Conservation (phyloP, 2,329 filamentous ascomycete genomes). For the Nothophoma quercina region DNA sequence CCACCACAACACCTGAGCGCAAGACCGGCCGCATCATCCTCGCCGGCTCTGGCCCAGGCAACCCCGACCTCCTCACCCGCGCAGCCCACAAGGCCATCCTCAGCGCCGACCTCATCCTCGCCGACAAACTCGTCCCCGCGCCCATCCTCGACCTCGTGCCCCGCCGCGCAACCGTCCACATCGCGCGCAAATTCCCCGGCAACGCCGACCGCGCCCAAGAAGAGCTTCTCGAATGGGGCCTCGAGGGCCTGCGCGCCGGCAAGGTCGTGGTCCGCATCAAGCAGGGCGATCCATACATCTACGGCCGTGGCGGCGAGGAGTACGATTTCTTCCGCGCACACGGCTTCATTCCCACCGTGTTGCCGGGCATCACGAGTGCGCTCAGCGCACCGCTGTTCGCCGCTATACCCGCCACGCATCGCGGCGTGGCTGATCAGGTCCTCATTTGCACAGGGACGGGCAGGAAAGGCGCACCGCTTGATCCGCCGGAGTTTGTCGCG, state of each 20-base stretch:
- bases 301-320: constrained; percentile 93
- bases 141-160: constrained; percentile 89
- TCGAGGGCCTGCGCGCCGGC: constrained; percentile 72
- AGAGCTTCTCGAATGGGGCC: constrained; percentile 81
- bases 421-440: constrained; percentile 89
- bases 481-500: constrained; percentile 79
- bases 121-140: constrained; percentile 85
- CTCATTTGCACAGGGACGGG: constrained; percentile 97
- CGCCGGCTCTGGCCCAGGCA: constrained; percentile 89
- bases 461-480: constrained; percentile 81
- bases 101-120: constrained; percentile 78
- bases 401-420: constrained; percentile 84
- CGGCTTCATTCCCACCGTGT: constrained; percentile 74
- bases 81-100: constrained; percentile 80
- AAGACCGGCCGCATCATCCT: constrained; percentile 77
- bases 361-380: constrained; percentile 91
- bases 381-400: constrained; percentile 89
- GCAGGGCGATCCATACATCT: constrained; percentile 96
- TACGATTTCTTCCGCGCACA: constrained; percentile 79
- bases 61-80: constrained; percentile 88
- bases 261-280: constrained; percentile 88
- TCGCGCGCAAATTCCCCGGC: constrained; percentile 96
- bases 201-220: constrained; percentile 94
- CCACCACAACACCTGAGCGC: constrained; percentile 25
- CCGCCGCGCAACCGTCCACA: constrained; percentile 85